Evolutionary conservation across 768 basidiomycete species (phyloP).

Genomic region (Phylloporus rhodoxanthus): DNA sequence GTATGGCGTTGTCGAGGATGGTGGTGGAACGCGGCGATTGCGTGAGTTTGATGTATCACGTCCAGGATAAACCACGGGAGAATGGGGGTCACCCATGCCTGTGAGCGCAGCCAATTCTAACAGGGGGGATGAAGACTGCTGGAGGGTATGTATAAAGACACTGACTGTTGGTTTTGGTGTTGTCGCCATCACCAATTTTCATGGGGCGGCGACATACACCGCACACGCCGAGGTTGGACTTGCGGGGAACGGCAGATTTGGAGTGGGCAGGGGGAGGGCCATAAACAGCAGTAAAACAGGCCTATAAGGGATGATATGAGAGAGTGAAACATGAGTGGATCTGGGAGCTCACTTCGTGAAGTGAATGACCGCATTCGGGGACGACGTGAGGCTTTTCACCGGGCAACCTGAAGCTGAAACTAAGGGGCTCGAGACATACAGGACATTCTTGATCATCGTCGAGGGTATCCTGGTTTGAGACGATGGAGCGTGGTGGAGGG

Average conservation of each 20-base stretch:
- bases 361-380: conserved; percentile 94
- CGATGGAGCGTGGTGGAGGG: conserved; percentile 65
- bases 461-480: conserved; percentile 53
- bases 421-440: conserved; percentile 92
- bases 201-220: conserved; percentile 96
- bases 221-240: conserved; percentile 87
- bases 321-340: background rate
- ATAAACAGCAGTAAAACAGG: conserved; percentile 95
- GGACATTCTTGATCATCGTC: conserved; percentile 91
- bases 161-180: conserved; percentile 82
- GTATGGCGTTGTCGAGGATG: conserved; percentile 32
- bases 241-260: conserved; percentile 51
- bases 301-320: conserved; percentile 40
- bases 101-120: conserved; percentile 91
- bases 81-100: conserved; percentile 68
- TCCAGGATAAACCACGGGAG: conserved; percentile 59
- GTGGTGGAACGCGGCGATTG: conserved; percentile 23
- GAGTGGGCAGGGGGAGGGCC: conserved; percentile 69
- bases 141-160: conserved; percentile 6
- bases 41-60: conserved; percentile 46
- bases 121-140: conserved; percentile 5
- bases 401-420: conserved; percentile 85
- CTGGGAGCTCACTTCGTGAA: conserved; percentile 68
- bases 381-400: conserved; percentile 98
- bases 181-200: conserved; percentile 88